A percentile compares a stretch with the other conserved stretches of the same genome.
phyloP scores from a whole-genome alignment of 345 rosid species.

The Citrus sp. region DNA sequence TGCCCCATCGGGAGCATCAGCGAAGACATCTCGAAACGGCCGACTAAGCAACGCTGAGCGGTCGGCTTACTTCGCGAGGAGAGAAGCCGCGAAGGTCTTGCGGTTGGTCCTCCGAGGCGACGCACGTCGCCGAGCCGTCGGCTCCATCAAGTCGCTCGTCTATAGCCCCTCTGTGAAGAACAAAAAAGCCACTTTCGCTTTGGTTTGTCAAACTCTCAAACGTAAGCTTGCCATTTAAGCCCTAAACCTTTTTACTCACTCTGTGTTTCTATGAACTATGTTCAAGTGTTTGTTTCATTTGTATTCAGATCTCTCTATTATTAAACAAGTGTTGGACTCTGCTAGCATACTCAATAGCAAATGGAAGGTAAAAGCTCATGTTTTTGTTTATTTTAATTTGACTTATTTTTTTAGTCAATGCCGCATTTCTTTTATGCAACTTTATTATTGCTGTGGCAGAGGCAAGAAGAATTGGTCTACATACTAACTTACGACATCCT shows the following conservation, averaged over 20 bases:
- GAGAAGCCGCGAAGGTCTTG: conserved; percentile 82
- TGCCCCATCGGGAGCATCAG: conserved; percentile 14
- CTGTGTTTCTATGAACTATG: background rate
- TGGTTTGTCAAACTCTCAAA: conserved; percentile 94
- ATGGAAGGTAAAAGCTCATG: conserved; percentile 59
- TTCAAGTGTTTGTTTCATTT: background rate
- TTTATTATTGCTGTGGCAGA: conserved; percentile 39
- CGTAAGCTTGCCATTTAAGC: conserved; percentile 27
- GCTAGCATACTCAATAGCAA: conserved; percentile 54
- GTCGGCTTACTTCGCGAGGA: conserved; percentile 71
- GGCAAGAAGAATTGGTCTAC: conserved; percentile 67
- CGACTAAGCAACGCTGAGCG: conserved; percentile 43
- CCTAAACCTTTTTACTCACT: background rate
- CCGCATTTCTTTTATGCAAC: background rate
- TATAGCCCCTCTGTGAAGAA: conserved; percentile 71
- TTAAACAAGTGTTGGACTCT: conserved; percentile 67
- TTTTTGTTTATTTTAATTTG: background rate
- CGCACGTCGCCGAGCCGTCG: conserved; percentile 68
- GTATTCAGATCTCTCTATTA: conserved; percentile 59
- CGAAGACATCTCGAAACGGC: conserved; percentile 15
- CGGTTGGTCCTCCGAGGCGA: conserved; percentile 74
- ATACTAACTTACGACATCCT: conserved; percentile 68
- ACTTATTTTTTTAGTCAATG: background rate
- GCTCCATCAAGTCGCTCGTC: conserved; percentile 79
- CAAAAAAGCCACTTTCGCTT: conserved; percentile 86